These are phyloP conservation scores for Xylaria venustula DNA, from an alignment of 495 filamentous ascomycete species.

Conservation along the genomic window DNA sequence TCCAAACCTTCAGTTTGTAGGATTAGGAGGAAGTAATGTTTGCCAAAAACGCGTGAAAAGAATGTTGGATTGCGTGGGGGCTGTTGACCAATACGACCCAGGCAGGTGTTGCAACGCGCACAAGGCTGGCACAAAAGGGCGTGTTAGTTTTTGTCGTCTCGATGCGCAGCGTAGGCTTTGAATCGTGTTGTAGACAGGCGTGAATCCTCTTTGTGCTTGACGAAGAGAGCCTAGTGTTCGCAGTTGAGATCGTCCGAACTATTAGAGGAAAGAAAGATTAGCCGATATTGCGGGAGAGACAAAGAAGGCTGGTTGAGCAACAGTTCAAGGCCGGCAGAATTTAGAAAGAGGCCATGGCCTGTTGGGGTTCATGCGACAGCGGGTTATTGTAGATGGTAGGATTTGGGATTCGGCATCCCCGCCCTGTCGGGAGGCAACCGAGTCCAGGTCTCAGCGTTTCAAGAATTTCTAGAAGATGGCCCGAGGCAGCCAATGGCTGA, in stretches of 20 bases:
- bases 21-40: not conserved
- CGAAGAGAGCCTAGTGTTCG: slow-evolving; percentile 11
- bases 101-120: not conserved
- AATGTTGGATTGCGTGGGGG: not conserved
- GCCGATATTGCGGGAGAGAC: slow-evolving; percentile 8
- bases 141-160: slow-evolving; percentile 1
- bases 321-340: not conserved
- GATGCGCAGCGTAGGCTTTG: not conserved
- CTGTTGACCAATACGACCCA: not conserved
- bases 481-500: not conserved
- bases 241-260: slow-evolving; percentile 4
- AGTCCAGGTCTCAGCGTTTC: not conserved
- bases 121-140: not conserved
- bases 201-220: slow-evolving; percentile 3
- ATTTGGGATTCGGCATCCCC: not conserved
- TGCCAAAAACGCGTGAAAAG: slow-evolving; percentile 2
- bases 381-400: not conserved
- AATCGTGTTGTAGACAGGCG: not conserved
- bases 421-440: slow-evolving; percentile 1
- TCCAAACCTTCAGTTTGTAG: not conserved
- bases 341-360: not conserved
- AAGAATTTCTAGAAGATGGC: slow-evolving; percentile 16
- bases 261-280: slow-evolving; percentile 11
- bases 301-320: slow-evolving; percentile 1
- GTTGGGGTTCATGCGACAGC: slow-evolving; percentile 4